These are phyloP conservation scores for Neurospora sp. DNA, from an alignment of 495 filamentous ascomycete species.

Conservation along the genomic window DNA sequence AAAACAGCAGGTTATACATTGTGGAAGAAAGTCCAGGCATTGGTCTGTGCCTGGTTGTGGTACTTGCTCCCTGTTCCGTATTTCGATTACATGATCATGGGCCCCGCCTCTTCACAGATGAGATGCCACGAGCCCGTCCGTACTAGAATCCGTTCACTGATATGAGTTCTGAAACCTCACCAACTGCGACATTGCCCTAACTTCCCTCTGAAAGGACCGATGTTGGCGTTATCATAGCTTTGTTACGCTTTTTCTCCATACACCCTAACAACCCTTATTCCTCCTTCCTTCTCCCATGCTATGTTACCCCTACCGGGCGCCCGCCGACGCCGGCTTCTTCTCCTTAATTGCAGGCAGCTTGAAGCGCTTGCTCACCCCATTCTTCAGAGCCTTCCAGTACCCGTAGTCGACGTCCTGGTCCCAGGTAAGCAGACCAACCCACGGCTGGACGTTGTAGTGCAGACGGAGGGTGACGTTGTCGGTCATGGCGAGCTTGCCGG, in stretches of 20 bases:
- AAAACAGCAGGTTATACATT: background rate
- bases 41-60: background rate
- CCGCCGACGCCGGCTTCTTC: constrained; percentile 23
- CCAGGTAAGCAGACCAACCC: constrained; percentile 85
- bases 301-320: background rate
- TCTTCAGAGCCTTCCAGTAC: constrained; percentile 49
- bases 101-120: background rate
- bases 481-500: constrained; percentile 57
- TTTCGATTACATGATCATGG: background rate
- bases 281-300: constrained; percentile 4
- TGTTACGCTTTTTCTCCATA: background rate
- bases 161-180: background rate
- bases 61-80: background rate
- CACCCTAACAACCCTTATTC: background rate
- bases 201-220: background rate
- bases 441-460: constrained; percentile 95
- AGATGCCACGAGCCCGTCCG: background rate
- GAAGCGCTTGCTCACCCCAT: constrained; percentile 58
- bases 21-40: background rate
- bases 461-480: constrained; percentile 67
- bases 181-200: background rate
- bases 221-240: background rate
- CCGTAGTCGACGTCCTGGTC: constrained; percentile 48
- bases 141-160: background rate
- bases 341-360: constrained; percentile 64